Conservation (phyloP, 305 asterid species). For the Fraxinus latifolia region DNA sequence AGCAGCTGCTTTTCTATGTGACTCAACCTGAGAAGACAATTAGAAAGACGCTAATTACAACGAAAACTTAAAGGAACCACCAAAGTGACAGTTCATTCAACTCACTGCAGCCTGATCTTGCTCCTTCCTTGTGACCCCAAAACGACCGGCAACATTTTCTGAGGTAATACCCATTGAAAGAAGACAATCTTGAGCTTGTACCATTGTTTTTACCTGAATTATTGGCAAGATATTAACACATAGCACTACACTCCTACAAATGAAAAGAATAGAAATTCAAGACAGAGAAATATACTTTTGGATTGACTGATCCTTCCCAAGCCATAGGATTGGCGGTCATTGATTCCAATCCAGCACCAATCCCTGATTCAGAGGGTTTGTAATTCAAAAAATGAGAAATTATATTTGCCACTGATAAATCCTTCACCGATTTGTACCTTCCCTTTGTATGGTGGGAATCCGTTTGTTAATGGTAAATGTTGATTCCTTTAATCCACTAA, state of each 20-base stretch:
- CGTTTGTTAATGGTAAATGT: background rate
- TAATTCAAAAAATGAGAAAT: background rate
- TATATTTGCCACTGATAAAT: background rate
- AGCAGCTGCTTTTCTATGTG: conserved; percentile 93
- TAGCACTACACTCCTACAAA: background rate
- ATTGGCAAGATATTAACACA: background rate
- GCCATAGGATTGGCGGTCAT: conserved; percentile 92
- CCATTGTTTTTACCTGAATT: conserved; percentile 67
- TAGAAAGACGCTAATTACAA: background rate
- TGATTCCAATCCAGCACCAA: conserved; percentile 97
- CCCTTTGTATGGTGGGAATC: background rate
- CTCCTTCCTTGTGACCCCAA: conserved; percentile 82
- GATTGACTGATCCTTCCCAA: conserved; percentile 94
- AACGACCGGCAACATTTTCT: conserved; percentile 93
- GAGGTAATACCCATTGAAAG: conserved; percentile 99
- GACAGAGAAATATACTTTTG: conserved; percentile 49
- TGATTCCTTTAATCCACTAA: background rate
- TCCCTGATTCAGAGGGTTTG: conserved; percentile 48
- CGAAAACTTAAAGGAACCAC: conserved; percentile 28
- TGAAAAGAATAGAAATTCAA: background rate
- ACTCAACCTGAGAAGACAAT: conserved; percentile 57
- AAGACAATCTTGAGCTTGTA: conserved; percentile 89
- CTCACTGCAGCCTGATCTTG: conserved; percentile 98
- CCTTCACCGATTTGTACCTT: background rate
- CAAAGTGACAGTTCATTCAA: conserved; percentile 18